These are phyloP conservation scores for Globisporangium paddicum DNA, from an alignment of 352 stramenopile genomes.

Conservation along the genomic window DNA sequence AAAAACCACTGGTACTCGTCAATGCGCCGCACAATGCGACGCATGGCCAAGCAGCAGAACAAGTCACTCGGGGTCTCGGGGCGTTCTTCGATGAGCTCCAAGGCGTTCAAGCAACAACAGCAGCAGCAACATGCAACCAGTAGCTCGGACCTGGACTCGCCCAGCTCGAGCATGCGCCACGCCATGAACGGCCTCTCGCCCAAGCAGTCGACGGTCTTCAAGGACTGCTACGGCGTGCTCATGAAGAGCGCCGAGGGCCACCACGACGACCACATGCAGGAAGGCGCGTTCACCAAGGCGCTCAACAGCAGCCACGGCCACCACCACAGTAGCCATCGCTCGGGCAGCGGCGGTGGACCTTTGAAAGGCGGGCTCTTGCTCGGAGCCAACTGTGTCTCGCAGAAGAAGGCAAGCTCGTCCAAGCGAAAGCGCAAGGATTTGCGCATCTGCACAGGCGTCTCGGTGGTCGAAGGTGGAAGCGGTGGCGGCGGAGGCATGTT, in stretches of 20 bases:
- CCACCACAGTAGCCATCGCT: slow-evolving; percentile 5
- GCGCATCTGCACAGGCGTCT: slow-evolving; percentile 60
- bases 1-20: slow-evolving; percentile 92
- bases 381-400: background rate
- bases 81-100: slow-evolving; percentile 20
- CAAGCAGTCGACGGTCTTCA: slow-evolving; percentile 63
- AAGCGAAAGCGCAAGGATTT: slow-evolving; percentile 86
- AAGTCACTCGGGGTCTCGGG: slow-evolving; percentile 44
- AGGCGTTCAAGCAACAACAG: slow-evolving; percentile 19
- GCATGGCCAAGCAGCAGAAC: slow-evolving; percentile 85
- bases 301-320: background rate
- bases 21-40: slow-evolving; percentile 87
- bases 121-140: slow-evolving; percentile 7
- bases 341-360: background rate
- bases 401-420: slow-evolving; percentile 49
- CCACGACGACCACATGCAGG: slow-evolving; percentile 5
- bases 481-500: slow-evolving; percentile 58
- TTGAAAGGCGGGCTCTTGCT: slow-evolving; percentile 2
- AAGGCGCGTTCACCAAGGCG: slow-evolving; percentile 11
- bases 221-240: slow-evolving; percentile 72
- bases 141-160: slow-evolving; percentile 7
- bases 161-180: slow-evolving; percentile 15
- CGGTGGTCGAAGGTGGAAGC: slow-evolving; percentile 31
- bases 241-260: slow-evolving; percentile 49
- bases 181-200: slow-evolving; percentile 44